Conservation (phyloP, 345 rosid species). For the Aquilaria sinensis region DNA sequence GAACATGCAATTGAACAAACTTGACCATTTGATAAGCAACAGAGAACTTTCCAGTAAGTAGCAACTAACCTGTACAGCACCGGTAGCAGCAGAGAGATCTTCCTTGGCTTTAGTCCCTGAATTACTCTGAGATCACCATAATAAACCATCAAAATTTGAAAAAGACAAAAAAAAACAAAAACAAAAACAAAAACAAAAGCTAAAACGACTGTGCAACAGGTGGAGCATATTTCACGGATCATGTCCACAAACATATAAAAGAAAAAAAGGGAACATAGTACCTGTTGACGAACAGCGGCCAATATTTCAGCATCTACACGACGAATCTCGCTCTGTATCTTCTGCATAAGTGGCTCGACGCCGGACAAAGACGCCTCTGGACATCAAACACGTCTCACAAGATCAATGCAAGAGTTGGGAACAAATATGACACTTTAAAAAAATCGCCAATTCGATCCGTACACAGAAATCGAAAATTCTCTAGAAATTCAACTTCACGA, state of each 20-base stretch:
- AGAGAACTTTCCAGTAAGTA: constrained; percentile 2
- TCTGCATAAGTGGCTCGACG: constrained; percentile 96
- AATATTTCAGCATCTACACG: constrained; percentile 88
- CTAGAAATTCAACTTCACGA: background rate
- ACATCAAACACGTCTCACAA: constrained; percentile 13
- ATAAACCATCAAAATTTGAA: constrained; percentile 5
- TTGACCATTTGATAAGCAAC: background rate
- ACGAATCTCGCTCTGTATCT: constrained; percentile 90
- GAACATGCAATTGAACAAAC: background rate
- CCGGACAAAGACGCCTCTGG: constrained; percentile 97
- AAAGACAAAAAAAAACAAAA: background rate
- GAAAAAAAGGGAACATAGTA: constrained; percentile 16
- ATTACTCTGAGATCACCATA: constrained; percentile 62
- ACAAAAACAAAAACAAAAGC: background rate
- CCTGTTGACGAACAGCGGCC: constrained; percentile 99
- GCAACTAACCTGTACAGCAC: constrained; percentile 84
- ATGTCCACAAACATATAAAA: background rate
- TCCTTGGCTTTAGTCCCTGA: constrained; percentile 97
- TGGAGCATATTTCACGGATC: background rate
- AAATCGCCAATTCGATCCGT: background rate
- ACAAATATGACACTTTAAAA: constrained; percentile 9
- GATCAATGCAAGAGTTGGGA: constrained; percentile 4
- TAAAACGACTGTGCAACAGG: constrained; percentile 4
- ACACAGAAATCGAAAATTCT: constrained; percentile 1
- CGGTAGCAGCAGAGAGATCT: constrained; percentile 99